Base-by-base conservation (phyloP, 2,329 filamentous ascomycete species). In the Trichoderma sp. region DNA sequence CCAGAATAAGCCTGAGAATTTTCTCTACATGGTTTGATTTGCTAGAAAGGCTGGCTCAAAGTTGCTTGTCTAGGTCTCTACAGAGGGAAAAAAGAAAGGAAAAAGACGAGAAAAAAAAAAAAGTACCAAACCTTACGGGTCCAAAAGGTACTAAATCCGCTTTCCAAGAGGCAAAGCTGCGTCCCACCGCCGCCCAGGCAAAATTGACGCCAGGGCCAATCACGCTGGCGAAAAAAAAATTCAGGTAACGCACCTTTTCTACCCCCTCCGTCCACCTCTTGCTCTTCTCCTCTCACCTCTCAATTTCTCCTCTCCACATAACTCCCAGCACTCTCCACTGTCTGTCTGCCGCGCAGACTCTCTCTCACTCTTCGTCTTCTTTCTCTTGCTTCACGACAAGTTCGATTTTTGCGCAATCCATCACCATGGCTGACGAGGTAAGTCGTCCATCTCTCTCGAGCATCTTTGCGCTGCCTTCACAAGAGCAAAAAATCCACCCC, bases 381-480 rank as follows among this genome's bases (percentile, higher is more conserved):
- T 72, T 74, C 71, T 72, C 72, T 76, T 75, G 72, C 72, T 72
- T 75, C 73, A 72, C 72, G 66, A 73, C 73, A 74, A 77, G 71
- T 71, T 75, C 74, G 73, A 72, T 77, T 77, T 75, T 78, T 76
- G 78, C 76, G 75, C 77, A 82, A 80, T 79, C 79, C 79, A 79
- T 83, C 85, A 87, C 81, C 77, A 89, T 89, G 86, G 80, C 86
- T 76, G 85, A 87, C 73, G 85, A 86, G 78, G 85, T 87, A 82
- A 83, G 85, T 80, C 70, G 70, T 72, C 74, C 75, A 72, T 61
- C 37, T 51, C 28, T 66, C 32, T 28, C 14, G 61, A 39, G 59
- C 34, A 73, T 74, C 74, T 77, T 74, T 70, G 71, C 70, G 71
- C 71, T 72, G 66, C 63, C 68, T 70, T 66, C 51, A 58, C 71